Evolutionary conservation across 306 rosid species (phyloP).

Genomic region (Cucumis melo): DNA sequence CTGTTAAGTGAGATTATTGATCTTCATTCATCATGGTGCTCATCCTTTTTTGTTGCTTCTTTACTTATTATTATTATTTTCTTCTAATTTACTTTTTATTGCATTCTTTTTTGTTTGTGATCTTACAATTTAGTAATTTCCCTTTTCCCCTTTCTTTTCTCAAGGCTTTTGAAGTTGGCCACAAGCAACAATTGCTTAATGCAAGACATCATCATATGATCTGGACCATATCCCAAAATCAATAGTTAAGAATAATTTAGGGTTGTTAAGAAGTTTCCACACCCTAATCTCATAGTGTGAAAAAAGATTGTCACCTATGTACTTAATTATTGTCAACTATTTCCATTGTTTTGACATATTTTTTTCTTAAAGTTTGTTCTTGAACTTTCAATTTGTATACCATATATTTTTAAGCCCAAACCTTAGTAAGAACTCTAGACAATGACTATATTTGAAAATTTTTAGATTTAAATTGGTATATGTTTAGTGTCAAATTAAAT

Average conservation of each 20-base stretch:
- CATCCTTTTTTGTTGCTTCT: neutral
- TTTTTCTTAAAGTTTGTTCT: no score
- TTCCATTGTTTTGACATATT: neutral
- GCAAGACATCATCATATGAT: neutral
- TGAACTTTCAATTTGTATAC: no score
- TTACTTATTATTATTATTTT: neutral
- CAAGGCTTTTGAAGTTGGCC: neutral
- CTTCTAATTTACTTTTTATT: neutral
- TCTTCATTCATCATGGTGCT: neutral
- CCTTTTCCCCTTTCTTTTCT: neutral
- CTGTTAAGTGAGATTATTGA: neutral
- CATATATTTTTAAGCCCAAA: no score
- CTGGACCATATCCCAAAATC: slow-evolving; percentile 1
- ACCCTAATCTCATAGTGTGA: neutral
- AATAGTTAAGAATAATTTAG: neutral
- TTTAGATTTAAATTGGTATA: no score
- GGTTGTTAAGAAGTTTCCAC: neutral
- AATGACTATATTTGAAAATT: no score
- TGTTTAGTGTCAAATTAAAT: no score
- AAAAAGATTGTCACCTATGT: neutral
- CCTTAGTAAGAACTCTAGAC: no score
- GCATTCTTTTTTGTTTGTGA: neutral
- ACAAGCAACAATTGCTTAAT: neutral
- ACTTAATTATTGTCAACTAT: neutral
- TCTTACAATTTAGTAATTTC: neutral